These are phyloP conservation scores for Eucalyptus brandiana DNA, from an alignment of 345 rosid species.

Conservation along the genomic window DNA sequence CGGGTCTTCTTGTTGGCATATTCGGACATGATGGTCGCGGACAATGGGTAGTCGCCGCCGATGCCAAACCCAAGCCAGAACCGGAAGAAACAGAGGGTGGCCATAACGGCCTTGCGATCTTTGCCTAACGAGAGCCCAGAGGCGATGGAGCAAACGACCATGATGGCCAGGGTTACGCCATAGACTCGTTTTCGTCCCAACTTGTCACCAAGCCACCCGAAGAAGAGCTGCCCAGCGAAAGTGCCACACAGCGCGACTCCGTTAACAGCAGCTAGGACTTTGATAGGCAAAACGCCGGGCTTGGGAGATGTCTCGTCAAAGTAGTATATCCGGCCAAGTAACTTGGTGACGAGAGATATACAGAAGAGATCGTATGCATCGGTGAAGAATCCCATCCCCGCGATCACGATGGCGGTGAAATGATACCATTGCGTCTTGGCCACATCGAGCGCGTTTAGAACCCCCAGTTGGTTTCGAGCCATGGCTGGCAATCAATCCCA, in stretches of 20 bases:
- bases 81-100: conserved; percentile 75
- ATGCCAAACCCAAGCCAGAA: conserved; percentile 96
- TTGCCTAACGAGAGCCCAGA: conserved; percentile 58
- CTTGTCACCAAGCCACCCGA: conserved; percentile 84
- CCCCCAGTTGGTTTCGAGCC: conserved; percentile 27
- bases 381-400: conserved; percentile 89
- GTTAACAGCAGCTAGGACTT: conserved; percentile 38
- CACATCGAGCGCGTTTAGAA: conserved; percentile 52
- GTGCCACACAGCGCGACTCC: conserved; percentile 81
- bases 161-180: conserved; percentile 56
- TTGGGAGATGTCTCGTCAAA: conserved; percentile 3
- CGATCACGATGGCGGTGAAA: conserved; percentile 50
- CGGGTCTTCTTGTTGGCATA: conserved; percentile 74
- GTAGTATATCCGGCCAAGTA: conserved; percentile 72
- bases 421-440: conserved; percentile 63
- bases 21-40: conserved; percentile 91
- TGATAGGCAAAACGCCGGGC: conserved; percentile 52
- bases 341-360: conserved; percentile 68
- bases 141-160: conserved; percentile 48
- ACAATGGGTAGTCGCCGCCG: conserved; percentile 85
- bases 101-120: conserved; percentile 20
- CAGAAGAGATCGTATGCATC: conserved; percentile 80
- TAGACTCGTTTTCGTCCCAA: conserved; percentile 69
- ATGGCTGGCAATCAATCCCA: neutral
- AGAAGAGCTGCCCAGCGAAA: conserved; percentile 69